Evolutionary conservation across 1,284 basidiomycete genomes (phyloP).

Genomic region (Pseudozyma sp.): DNA sequence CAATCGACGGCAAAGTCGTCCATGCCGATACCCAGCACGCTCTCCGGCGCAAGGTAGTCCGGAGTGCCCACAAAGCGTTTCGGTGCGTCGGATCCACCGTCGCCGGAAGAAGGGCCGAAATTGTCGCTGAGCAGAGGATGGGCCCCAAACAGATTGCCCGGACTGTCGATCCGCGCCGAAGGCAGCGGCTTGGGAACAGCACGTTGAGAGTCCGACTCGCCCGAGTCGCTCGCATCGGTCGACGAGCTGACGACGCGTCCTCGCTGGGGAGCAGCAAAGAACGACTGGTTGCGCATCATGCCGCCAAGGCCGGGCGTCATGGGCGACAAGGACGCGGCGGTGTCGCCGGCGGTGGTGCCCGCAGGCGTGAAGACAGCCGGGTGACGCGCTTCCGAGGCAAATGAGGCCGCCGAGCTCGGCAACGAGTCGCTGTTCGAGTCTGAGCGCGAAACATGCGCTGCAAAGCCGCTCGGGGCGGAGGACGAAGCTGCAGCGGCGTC

Average conservation of each 20-base stretch:
- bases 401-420: slow-evolving; percentile 47
- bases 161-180: slow-evolving; percentile 58
- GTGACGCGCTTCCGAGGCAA: slow-evolving; percentile 33
- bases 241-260: slow-evolving; percentile 55
- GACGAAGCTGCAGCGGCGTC: slow-evolving; percentile 14
- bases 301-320: slow-evolving; percentile 50
- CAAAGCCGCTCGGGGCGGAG: slow-evolving; percentile 11
- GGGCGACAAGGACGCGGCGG: slow-evolving; percentile 50
- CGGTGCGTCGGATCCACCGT: slow-evolving; percentile 71
- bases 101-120: slow-evolving; percentile 70
- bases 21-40: slow-evolving; percentile 92
- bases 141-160: slow-evolving; percentile 51
- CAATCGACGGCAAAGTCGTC: slow-evolving; percentile 97
- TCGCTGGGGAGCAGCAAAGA: slow-evolving; percentile 51
- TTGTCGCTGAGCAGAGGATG: slow-evolving; percentile 51
- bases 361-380: slow-evolving; percentile 37
- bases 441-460: slow-evolving; percentile 13
- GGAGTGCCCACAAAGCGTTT: slow-evolving; percentile 87
- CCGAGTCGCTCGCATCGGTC: slow-evolving; percentile 59
- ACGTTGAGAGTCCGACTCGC: slow-evolving; percentile 50
- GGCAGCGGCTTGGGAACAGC: slow-evolving; percentile 41
- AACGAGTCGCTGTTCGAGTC: slow-evolving; percentile 41
- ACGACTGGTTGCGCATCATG: slow-evolving; percentile 53
- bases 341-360: slow-evolving; percentile 47
- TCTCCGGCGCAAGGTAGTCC: slow-evolving; percentile 95